Conservation (phyloP, 257 asterid species). For the Solanum clarkiae region DNA sequence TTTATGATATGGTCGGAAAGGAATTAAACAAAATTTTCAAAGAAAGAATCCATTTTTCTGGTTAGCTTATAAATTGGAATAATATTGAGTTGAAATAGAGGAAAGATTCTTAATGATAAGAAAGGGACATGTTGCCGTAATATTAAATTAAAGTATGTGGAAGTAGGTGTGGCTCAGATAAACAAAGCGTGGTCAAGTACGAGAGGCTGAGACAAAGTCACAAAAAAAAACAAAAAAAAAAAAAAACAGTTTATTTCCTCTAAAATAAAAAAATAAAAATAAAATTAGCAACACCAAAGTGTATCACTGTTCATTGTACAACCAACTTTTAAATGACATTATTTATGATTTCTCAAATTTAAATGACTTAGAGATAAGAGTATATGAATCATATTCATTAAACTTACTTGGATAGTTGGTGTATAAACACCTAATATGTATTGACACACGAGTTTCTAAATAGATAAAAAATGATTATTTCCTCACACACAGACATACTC, state of each 20-base stretch:
- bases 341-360: background rate
- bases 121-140: background rate
- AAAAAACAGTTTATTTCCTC: background rate
- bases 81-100: background rate
- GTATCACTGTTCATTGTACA: background rate
- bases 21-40: background rate
- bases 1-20: background rate
- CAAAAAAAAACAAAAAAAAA: background rate
- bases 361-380: background rate
- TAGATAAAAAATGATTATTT: no score
- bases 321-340: background rate
- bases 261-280: background rate
- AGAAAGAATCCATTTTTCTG: background rate
- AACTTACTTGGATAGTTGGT: background rate
- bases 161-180: background rate
- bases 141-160: conserved; percentile 3
- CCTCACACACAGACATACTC: background rate
- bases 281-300: no score
- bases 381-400: background rate
- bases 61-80: background rate
- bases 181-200: background rate
- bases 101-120: background rate
- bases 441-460: background rate
- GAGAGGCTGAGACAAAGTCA: background rate
- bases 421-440: no score